Conservation (phyloP, 805 yeast species). For the Allodekkera sacchari region DNA sequence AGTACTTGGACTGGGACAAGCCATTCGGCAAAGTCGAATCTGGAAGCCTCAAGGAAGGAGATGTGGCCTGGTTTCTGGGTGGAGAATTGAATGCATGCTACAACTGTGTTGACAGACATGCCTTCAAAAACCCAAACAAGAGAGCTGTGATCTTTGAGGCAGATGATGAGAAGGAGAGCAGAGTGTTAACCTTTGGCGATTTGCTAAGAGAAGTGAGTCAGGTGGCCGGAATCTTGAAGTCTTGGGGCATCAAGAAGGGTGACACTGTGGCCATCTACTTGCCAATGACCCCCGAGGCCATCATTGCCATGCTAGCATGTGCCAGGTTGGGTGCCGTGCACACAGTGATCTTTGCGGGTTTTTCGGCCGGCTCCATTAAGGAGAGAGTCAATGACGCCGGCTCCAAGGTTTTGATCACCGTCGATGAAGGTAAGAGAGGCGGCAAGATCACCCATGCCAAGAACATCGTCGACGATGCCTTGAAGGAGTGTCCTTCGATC, state of each 20-base stretch:
- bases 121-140: slow-evolving; percentile 77
- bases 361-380: slow-evolving; percentile 82
- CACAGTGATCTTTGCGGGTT: slow-evolving; percentile 95
- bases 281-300: slow-evolving; percentile 97
- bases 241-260: slow-evolving; percentile 87
- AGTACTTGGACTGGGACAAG: slow-evolving; percentile 70
- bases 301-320: slow-evolving; percentile 89
- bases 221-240: slow-evolving; percentile 74
- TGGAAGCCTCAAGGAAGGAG: slow-evolving; percentile 68
- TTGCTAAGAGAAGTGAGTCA: slow-evolving; percentile 76
- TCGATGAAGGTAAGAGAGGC: slow-evolving; percentile 94
- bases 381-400: slow-evolving; percentile 89
- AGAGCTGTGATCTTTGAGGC: slow-evolving; percentile 87
- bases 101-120: slow-evolving; percentile 95
- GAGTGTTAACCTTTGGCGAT: slow-evolving; percentile 76
- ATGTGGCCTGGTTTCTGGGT: slow-evolving; percentile 86
- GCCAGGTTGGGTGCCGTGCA: slow-evolving; percentile 93
- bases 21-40: slow-evolving; percentile 57
- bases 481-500: slow-evolving; percentile 65
- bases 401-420: slow-evolving; percentile 80
- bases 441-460: slow-evolving; percentile 89
- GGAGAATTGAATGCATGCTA: slow-evolving; percentile 91
- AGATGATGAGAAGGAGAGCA: slow-evolving; percentile 73
- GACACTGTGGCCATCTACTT: slow-evolving; percentile 94
- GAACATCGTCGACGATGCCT: slow-evolving; percentile 91